These are phyloP conservation scores for Verticillium longisporum DNA, from an alignment of 2,329 filamentous ascomycete genomes.

Conservation along the genomic window DNA sequence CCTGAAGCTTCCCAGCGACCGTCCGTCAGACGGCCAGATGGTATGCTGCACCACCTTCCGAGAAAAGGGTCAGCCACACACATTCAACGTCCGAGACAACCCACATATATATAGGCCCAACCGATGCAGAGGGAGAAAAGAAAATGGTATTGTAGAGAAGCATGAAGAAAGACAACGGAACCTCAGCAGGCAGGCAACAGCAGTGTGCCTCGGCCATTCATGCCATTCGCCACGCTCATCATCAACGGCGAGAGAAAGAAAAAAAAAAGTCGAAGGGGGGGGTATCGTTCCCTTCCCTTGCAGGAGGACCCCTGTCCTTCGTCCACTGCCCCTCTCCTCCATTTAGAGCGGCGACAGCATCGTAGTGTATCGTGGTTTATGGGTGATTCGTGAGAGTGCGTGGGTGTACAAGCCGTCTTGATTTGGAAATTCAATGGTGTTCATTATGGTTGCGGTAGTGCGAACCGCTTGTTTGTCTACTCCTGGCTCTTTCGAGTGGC, in stretches of 20 bases:
- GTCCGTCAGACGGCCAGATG: not conserved
- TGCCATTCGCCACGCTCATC: not conserved
- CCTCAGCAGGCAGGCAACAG: not conserved
- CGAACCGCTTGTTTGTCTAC: not conserved
- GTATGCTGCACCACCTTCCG: not conserved
- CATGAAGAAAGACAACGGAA: not conserved
- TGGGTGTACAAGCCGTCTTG: not conserved
- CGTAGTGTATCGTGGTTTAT: not conserved
- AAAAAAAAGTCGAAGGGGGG: not conserved
- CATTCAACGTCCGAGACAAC: not conserved
- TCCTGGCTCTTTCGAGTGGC: not conserved
- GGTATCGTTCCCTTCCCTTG: not conserved
- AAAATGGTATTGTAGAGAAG: not conserved
- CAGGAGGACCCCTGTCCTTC: not conserved
- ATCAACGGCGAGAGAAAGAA: not conserved
- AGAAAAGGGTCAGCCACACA: not conserved
- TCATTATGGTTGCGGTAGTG: not conserved
- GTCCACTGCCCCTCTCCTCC: not conserved
- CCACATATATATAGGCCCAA: not conserved
- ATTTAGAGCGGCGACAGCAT: not conserved
- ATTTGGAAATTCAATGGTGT: not conserved
- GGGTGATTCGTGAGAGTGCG: not conserved
- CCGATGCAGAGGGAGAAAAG: not conserved
- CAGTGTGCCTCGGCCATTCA: not conserved
- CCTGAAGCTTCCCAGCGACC: not conserved